phyloP scores from a whole-genome alignment of 2,329 filamentous ascomycete genomes.

The Verticillium zaregamsianum region DNA sequence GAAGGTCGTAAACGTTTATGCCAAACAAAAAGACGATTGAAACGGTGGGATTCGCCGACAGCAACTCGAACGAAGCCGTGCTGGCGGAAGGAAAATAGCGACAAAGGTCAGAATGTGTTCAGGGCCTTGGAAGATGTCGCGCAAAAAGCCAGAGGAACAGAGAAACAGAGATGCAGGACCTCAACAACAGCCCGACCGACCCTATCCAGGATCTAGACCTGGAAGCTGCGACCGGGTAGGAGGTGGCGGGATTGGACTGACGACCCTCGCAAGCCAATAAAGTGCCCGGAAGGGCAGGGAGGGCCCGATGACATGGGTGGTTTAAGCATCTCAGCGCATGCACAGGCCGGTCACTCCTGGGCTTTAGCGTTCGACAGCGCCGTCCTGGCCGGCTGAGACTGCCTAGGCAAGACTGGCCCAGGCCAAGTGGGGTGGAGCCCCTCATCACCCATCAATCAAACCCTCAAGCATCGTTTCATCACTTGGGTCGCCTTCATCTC shows the following conservation, averaged over 20 bases:
- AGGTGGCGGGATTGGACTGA: neutral
- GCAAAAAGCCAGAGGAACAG: neutral
- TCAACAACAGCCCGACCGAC: neutral
- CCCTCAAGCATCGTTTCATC: neutral
- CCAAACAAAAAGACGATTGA: neutral
- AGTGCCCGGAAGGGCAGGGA: neutral
- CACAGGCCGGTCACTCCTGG: neutral
- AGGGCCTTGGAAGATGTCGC: neutral
- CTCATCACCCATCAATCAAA: neutral
- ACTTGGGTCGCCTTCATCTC: neutral
- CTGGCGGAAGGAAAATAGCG: neutral
- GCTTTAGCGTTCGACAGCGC: neutral
- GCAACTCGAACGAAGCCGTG: neutral
- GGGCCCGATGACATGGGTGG: neutral
- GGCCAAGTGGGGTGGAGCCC: neutral
- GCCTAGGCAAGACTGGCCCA: neutral
- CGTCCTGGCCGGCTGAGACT: neutral
- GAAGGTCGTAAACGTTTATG: neutral
- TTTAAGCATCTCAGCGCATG: neutral
- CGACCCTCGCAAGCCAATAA: neutral
- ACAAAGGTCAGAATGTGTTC: neutral
- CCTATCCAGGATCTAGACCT: neutral
- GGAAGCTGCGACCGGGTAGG: neutral
- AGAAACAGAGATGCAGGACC: neutral
- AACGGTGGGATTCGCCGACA: neutral